Percentiles rank a stretch among this genome's conserved stretches.
These are phyloP conservation scores for Pterula multifida DNA, from an alignment of 1,284 basidiomycete genomes.

Conservation along the genomic window DNA sequence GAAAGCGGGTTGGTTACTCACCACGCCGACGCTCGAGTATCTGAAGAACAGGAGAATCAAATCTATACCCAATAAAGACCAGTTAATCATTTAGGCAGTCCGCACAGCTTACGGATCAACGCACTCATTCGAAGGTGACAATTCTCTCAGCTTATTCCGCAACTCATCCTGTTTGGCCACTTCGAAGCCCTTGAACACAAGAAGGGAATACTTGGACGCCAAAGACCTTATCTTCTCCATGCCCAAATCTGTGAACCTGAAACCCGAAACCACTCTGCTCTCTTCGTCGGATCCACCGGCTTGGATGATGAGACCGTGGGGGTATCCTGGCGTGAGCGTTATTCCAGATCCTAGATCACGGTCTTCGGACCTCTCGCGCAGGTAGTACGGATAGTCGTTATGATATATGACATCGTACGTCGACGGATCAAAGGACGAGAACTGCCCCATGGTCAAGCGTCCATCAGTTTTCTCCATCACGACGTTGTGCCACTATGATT, in stretches of 20 bases:
- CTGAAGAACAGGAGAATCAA: background rate
- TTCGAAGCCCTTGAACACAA: background rate
- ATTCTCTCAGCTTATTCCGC: background rate
- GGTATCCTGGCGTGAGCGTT: background rate
- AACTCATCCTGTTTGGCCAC: background rate
- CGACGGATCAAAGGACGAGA: background rate
- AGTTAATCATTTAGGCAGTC: background rate
- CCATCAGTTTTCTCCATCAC: constrained; percentile 1
- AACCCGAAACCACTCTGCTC: background rate
- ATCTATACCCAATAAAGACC: background rate
- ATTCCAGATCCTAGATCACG: background rate
- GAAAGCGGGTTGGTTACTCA: too few relatives aligned
- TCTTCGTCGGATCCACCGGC: background rate
- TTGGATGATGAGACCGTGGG: background rate
- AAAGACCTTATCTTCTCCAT: constrained; percentile 1
- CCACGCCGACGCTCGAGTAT: background rate
- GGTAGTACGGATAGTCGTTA: constrained; percentile 1
- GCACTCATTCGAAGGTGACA: background rate
- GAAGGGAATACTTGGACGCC: background rate
- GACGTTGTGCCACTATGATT: constrained; percentile 1
- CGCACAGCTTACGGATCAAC: background rate
- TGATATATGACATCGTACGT: background rate
- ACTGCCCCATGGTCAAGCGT: background rate
- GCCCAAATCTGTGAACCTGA: background rate
- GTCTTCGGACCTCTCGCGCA: background rate